Base-by-base conservation (phyloP, 768 basidiomycete genomes). In the Rhodotorula sphaerocarpa region DNA sequence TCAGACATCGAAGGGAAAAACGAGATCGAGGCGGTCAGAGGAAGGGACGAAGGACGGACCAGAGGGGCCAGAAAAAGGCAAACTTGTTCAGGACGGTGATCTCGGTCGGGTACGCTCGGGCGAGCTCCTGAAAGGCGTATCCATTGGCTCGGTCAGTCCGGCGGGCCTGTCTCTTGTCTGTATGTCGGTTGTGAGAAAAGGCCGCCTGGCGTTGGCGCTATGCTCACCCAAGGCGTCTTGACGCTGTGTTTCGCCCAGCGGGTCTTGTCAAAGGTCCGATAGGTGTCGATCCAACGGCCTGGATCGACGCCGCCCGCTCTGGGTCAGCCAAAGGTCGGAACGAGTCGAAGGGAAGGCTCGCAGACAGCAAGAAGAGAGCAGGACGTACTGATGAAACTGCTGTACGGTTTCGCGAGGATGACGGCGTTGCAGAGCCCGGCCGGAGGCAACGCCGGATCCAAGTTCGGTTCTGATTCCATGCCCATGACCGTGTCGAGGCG, bases 21-120 rank as follows among this genome's bases (percentile, higher is more conserved):
- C 27, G n/a, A 9, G n/a, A 33, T 21, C 5, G 33, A 51, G 6
- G 15, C 14, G 12, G 16, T 39, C 3, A 15, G 30, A 7, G 9
- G 21, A 23, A 27, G 33, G 43, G 10, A 23, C 2, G 25, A 25
- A 18, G 0, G 33, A 66, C 69, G 16, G 63, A 72, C 76, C 76
- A 77, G 21, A 76, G 54, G 1, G 76, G 76, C 76, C 76, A 77
- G 66, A 77, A 77, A 65, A 77, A 75, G 0, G 75, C 73, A 36
- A 74, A 70, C 53, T 76, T 73, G 44, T 75, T 75, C 25, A 77
- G 66, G 15, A 77, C 73, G 12, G 75, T 76, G 34, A 77, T 52
- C 43, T 73, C 71, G 5, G 67, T 71, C 15, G 77, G 77, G 52
- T 74, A 71, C 25, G 72, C 59, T 27, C 72, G 71, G 0, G 77